Conservation (phyloP, 2,329 filamentous ascomycete genomes). For the Pyrenophora teres region DNA sequence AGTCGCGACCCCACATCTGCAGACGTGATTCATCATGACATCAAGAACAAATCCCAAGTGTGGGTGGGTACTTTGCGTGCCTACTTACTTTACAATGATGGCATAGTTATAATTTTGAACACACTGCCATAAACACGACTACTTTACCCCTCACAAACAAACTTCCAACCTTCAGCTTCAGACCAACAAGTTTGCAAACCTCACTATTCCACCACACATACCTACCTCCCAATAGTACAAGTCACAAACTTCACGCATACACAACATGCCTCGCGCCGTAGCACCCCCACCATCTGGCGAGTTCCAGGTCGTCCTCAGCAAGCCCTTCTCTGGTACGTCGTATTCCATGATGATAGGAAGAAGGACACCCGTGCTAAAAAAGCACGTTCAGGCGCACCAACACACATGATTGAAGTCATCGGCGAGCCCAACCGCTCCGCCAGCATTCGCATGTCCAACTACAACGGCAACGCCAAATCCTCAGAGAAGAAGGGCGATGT, state of each 20-base stretch:
- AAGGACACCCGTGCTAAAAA: constrained; percentile 15
- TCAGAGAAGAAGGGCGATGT: constrained; percentile 49
- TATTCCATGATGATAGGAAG: background rate
- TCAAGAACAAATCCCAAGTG: constrained; percentile 10
- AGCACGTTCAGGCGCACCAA: constrained; percentile 18
- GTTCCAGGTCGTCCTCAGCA: constrained; percentile 65
- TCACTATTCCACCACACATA: no score
- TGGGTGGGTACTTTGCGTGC: background rate
- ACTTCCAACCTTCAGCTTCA: background rate
- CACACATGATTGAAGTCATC: constrained; percentile 46
- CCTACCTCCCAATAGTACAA: background rate
- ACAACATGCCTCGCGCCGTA: constrained; percentile 31
- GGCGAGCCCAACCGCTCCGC: constrained; percentile 50
- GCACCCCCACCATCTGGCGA: constrained; percentile 83
- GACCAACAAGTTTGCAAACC: background rate
- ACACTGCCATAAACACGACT: background rate
- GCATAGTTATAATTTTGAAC: background rate
- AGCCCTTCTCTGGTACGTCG: constrained; percentile 33
- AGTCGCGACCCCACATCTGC: background rate
- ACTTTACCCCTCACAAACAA: background rate
- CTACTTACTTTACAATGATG: constrained; percentile 4
- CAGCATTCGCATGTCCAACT: constrained; percentile 38
- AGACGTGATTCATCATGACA: constrained; percentile 16
- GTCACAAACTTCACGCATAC: background rate
- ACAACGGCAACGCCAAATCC: constrained; percentile 38